Evolutionary conservation across 2,329 filamentous ascomycete genomes (phyloP).

Genomic region (Periconia sp.): DNA sequence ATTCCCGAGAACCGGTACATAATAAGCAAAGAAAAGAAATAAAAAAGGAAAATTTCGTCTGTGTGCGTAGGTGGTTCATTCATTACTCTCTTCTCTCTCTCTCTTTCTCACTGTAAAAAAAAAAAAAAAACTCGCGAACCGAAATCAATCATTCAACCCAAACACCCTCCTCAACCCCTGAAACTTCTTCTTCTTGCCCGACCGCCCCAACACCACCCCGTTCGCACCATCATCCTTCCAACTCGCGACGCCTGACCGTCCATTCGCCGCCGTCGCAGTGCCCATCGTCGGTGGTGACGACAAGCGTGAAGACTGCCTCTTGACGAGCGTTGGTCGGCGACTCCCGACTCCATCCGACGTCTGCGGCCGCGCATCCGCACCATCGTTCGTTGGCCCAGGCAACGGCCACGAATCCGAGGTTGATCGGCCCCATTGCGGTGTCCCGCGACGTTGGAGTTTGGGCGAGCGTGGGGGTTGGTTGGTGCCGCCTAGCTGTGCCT

Average conservation of each 20-base stretch:
- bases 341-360: constrained; percentile 21
- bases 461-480: constrained; percentile 28
- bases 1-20: too few species aligned
- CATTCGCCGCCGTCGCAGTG: neutral
- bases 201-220: neutral
- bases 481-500: constrained; percentile 13
- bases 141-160: constrained; percentile 55
- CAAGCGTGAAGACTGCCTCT: constrained; percentile 15
- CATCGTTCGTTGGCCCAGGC: constrained; percentile 26
- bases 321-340: constrained; percentile 15
- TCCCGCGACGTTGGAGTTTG: constrained; percentile 51
- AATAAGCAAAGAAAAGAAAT: too few species aligned
- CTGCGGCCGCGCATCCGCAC: constrained; percentile 17
- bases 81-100: too few species aligned
- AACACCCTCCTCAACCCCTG: constrained; percentile 67
- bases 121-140: neutral
- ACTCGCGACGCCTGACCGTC: too few species aligned
- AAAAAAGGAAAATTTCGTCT: too few species aligned
- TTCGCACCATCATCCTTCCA: neutral
- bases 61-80: too few species aligned
- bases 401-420: constrained; percentile 54
- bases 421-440: constrained; percentile 33
- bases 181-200: constrained; percentile 66
- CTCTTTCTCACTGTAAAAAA: too few species aligned
- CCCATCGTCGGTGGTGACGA: too few species aligned